Evolutionary conservation across 164 flowering plant genomes (phyloP), one percentile per base, ranked within the genome.

Genomic region (Magnolia kwangsiensis): DNA sequence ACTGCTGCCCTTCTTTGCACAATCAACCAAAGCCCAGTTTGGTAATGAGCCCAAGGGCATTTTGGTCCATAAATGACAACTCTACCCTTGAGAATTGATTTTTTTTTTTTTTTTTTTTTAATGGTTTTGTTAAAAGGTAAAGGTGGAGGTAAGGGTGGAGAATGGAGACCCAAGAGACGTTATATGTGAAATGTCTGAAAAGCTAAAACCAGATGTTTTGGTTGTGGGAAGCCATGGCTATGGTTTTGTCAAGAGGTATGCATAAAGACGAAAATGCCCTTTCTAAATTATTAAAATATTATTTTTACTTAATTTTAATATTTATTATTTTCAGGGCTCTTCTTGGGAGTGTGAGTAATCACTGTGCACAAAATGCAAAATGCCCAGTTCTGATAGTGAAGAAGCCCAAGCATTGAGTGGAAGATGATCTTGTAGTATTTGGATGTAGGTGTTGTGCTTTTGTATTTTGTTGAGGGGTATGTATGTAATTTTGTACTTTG

Each of bases 191-290:
- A 58, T 67, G 81, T 86, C 63, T 21, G 89, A 86, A 78, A 89
- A 78, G 79, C n/a, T 88, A 76, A 75, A 74, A 8, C 86, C 73
- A 63, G 87, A 87, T 70, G 14, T 88, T 9, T 70, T 89, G 82
- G 91, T 91, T 45, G 77, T 90, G 85, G 93, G 95, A 31, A 86
- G 86, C 75, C 95, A 87, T 75, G 95, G 92, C 13, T 88, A 88
- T 61, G 93, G 93, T 18, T 18, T 78, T 20, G 84, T 90, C 83
- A 86, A 90, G 78, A 88, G 95, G 95, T 91, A 21, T 63, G 21
- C 20, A 37, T 16, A 55, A 55, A 8, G 13, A 55, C 18, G 18
- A 55, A 10, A 10, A 16, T 55, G 61, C 18, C 61, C 61, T 8
- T 0, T 55, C 0, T 55, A 16, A 2, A 37, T 37, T 37, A 37